Evolutionary conservation across 2,329 filamentous ascomycete species (phyloP).

Genomic region (Fusarium subtropicale): DNA sequence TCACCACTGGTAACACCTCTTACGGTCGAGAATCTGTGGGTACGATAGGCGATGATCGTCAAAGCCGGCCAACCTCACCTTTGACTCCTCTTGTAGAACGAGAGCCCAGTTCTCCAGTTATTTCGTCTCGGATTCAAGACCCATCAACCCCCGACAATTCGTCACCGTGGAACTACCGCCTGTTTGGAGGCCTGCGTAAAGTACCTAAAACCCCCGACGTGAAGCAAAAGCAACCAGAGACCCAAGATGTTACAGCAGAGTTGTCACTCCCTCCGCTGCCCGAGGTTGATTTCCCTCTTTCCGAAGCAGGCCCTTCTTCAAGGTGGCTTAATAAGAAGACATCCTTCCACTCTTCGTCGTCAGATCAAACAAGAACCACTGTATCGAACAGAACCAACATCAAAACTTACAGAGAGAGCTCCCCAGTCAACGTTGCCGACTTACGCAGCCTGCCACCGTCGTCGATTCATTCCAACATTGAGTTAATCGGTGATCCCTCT

Average conservation of each 20-base stretch:
- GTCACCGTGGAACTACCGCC: slow-evolving; percentile 65
- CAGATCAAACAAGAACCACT: slow-evolving; percentile 56
- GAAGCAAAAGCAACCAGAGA: slow-evolving; percentile 55
- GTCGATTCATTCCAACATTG: slow-evolving; percentile 63
- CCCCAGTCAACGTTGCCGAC: slow-evolving; percentile 50
- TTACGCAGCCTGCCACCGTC: slow-evolving; percentile 57
- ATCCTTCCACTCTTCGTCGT: slow-evolving; percentile 45
- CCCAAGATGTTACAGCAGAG: slow-evolving; percentile 44
- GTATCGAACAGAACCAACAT: slow-evolving; percentile 65
- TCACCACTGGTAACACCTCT: slow-evolving; percentile 60
- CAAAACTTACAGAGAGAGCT: slow-evolving; percentile 64
- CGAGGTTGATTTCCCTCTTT: slow-evolving; percentile 43
- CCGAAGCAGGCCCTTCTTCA: slow-evolving; percentile 34
- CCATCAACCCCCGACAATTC: slow-evolving; percentile 38
- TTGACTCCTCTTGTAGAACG: slow-evolving; percentile 61
- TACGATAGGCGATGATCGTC: slow-evolving; percentile 60
- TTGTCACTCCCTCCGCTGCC: slow-evolving; percentile 48
- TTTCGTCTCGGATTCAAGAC: slow-evolving; percentile 27
- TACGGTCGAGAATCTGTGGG: slow-evolving; percentile 62
- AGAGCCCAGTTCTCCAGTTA: slow-evolving; percentile 41
- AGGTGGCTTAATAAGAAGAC: slow-evolving; percentile 40
- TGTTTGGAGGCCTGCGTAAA: slow-evolving; percentile 67
- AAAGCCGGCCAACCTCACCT: slow-evolving; percentile 62
- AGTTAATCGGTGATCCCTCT: slow-evolving; percentile 64
- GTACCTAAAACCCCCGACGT: slow-evolving; percentile 55